phyloP scores from a whole-genome alignment of 2,329 filamentous ascomycete species.

The Alternaria infectoria region DNA sequence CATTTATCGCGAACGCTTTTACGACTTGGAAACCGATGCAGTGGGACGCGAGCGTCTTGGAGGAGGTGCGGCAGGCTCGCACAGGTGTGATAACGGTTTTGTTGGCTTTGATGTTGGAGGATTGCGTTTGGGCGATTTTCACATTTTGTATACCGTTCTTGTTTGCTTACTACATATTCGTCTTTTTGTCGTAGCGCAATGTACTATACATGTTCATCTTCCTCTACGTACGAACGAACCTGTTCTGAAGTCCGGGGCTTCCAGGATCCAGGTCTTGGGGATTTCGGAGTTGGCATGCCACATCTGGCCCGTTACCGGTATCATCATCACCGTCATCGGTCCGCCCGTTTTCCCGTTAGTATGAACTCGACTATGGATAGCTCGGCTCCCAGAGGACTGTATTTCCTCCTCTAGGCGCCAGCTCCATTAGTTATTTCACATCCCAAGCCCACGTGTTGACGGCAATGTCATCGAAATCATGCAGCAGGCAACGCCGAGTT shows the following conservation, averaged over 20 bases:
- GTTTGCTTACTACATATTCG: background rate
- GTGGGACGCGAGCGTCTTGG: background rate
- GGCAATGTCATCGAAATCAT: background rate
- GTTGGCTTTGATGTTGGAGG: background rate
- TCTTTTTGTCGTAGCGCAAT: background rate
- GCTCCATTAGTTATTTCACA: background rate
- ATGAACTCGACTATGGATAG: background rate
- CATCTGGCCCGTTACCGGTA: background rate
- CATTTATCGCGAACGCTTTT: background rate
- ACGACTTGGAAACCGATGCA: background rate
- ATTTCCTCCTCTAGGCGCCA: background rate
- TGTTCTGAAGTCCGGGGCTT: background rate
- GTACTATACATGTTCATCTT: background rate
- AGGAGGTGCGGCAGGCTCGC: background rate
- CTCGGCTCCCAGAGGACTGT: background rate
- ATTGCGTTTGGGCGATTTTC: background rate
- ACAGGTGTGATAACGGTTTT: background rate
- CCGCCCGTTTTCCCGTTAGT: background rate
- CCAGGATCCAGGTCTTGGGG: slow-evolving; percentile 3
- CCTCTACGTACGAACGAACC: background rate
- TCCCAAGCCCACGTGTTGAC: slow-evolving; percentile 16
- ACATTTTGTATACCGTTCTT: background rate
- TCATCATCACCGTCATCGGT: background rate
- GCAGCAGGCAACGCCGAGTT: slow-evolving; percentile 9
- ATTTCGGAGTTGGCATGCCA: slow-evolving; percentile 1